These are phyloP conservation scores for Talaromyces sp. DNA, from an alignment of 2,329 filamentous ascomycete genomes.

Conservation along the genomic window DNA sequence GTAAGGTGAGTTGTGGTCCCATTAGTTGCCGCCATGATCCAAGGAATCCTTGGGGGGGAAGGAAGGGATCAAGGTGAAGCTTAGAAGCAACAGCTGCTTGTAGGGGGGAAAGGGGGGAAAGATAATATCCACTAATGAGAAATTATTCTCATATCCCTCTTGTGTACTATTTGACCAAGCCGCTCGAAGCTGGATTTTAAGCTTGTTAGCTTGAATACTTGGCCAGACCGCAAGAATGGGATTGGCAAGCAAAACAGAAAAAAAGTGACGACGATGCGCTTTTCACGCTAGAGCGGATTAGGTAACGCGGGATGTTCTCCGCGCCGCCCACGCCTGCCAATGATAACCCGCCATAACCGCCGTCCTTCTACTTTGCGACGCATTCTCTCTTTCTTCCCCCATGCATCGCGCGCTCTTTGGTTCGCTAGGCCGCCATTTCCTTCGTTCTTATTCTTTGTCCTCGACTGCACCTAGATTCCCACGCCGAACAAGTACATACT, in stretches of 20 bases:
- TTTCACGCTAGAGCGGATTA: constrained; percentile 19
- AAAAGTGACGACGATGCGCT: constrained; percentile 12
- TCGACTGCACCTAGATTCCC: neutral
- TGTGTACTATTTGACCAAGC: neutral
- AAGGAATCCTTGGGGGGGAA: constrained; percentile 11
- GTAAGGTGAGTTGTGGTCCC: constrained; percentile 34
- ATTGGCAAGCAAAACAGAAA: constrained; percentile 10
- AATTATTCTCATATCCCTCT: constrained; percentile 4
- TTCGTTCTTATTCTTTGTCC: constrained; percentile 6
- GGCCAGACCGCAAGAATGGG: neutral
- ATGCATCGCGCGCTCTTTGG: constrained; percentile 20
- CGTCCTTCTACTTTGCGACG: neutral
- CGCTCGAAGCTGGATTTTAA: neutral
- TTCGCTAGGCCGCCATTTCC: constrained; percentile 7
- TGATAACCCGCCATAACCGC: neutral
- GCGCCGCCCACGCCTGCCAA: neutral
- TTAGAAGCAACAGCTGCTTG: constrained; percentile 1
- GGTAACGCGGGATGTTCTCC: constrained; percentile 14
- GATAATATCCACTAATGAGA: constrained; percentile 2
- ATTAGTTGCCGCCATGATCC: constrained; percentile 35
- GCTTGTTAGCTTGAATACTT: neutral
- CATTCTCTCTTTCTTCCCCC: constrained; percentile 1
- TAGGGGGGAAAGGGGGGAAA: neutral
- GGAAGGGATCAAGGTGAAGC: constrained; percentile 10
- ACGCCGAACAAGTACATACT: constrained; percentile 5